A percentile compares a stretch with the other conserved stretches of the same genome.
These are phyloP conservation scores for Dianthus caryophyllus DNA, from an alignment of 148 eudicot genomes.

Conservation along the genomic window DNA sequence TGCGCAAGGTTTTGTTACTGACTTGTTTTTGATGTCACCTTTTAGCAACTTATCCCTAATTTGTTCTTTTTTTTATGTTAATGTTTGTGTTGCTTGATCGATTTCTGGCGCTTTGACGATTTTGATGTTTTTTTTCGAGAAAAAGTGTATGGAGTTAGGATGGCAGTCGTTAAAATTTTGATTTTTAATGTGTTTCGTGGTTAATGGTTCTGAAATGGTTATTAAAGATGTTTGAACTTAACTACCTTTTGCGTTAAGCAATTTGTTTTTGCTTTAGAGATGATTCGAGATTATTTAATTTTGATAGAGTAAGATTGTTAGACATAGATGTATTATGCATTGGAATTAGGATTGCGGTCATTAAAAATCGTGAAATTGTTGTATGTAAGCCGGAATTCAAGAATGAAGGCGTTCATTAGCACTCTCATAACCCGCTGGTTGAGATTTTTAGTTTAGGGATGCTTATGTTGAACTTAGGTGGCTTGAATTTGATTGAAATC, in stretches of 20 bases:
- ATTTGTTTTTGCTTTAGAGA: not conserved
- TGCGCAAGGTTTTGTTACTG: not conserved
- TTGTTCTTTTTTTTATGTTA: not conserved
- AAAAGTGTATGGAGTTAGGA: no score
- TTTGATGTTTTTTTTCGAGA: no score
- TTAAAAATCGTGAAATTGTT: not conserved
- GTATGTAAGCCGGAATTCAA: not conserved
- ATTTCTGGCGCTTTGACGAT: no score
- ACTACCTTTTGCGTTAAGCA: not conserved
- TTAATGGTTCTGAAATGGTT: not conserved
- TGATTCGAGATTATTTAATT: not conserved
- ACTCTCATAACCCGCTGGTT: slow-evolving; percentile 1
- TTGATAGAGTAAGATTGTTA: not conserved
- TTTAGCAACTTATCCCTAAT: slow-evolving; percentile 28
- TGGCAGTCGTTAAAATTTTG: no score
- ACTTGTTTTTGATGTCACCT: not conserved
- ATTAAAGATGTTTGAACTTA: no score
- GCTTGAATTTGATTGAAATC: not conserved
- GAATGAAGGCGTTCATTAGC: not conserved
- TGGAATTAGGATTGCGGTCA: slow-evolving; percentile 9
- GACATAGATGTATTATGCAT: not conserved
- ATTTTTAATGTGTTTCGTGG: no score
- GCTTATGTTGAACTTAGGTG: not conserved
- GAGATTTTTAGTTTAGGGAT: slow-evolving; percentile 12
- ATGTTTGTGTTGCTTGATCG: not conserved